Evolutionary conservation across 2,329 filamentous ascomycete genomes (phyloP).

Genomic region (Orbilia brochopaga): DNA sequence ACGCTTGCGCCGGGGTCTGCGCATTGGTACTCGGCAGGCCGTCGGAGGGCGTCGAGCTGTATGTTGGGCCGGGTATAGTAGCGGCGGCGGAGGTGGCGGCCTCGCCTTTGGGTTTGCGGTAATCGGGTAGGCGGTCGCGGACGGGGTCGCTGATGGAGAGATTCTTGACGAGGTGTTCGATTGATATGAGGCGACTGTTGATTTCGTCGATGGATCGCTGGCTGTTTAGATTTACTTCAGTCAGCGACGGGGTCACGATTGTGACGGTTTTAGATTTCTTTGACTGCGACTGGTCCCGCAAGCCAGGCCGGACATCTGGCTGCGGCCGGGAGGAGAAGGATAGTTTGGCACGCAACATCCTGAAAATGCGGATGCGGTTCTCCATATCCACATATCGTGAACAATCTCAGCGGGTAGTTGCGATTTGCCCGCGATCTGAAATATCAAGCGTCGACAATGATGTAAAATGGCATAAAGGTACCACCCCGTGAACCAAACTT

Average conservation of each 20-base stretch:
- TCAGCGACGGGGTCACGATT: background rate
- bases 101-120: conserved; percentile 23
- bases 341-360: background rate
- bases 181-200: conserved; percentile 45
- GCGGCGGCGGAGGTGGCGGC: background rate
- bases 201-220: conserved; percentile 49
- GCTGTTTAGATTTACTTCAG: conserved; percentile 19
- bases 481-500: too few species aligned
- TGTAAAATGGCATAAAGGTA: too few species aligned
- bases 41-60: conserved; percentile 28
- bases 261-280: background rate
- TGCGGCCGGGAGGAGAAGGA: too few species aligned
- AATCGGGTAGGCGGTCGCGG: conserved; percentile 17
- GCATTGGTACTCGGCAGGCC: conserved; percentile 17
- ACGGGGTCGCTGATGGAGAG: conserved; percentile 32
- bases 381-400: background rate
- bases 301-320: too few species aligned
- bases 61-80: too few species aligned
- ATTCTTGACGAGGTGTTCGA: conserved; percentile 44
- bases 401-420: background rate
- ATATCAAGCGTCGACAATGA: too few species aligned
- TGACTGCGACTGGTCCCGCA: too few species aligned
- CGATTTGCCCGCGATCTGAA: too few species aligned
- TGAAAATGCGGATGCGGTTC: background rate
- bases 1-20: conserved; percentile 27